Evolutionary conservation across 2,329 filamentous ascomycete species (phyloP).

Genomic region (Penicillium aurantiogriseum): DNA sequence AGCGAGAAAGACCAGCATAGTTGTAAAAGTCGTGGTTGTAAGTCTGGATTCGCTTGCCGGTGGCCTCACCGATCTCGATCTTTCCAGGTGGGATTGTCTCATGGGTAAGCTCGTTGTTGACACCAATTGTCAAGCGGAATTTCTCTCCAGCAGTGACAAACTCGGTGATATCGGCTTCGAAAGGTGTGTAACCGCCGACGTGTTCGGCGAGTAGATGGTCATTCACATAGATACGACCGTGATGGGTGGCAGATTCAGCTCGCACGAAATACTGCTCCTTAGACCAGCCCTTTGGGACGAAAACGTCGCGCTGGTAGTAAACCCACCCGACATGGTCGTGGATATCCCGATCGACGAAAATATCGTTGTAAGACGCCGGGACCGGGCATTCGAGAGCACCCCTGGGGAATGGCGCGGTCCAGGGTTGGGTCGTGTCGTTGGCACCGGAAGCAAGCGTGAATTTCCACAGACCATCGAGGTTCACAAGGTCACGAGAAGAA

Average conservation of each 20-base stretch:
- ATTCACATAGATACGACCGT: slow-evolving; percentile 29
- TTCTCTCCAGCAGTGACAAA: slow-evolving; percentile 20
- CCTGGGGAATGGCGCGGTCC: slow-evolving; percentile 6
- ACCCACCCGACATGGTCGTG: slow-evolving; percentile 34
- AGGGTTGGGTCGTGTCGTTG: slow-evolving; percentile 6
- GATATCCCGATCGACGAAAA: slow-evolving; percentile 16
- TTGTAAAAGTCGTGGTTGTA: slow-evolving; percentile 37
- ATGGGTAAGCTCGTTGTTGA: slow-evolving; percentile 31
- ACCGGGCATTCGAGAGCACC: slow-evolving; percentile 10
- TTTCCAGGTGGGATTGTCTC: slow-evolving; percentile 31
- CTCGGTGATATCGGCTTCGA: slow-evolving; percentile 26
- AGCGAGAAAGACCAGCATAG: slow-evolving; percentile 30
- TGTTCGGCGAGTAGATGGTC: slow-evolving; percentile 27
- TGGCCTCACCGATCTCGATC: slow-evolving; percentile 6
- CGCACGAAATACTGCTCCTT: slow-evolving; percentile 23
- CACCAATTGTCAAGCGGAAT: slow-evolving; percentile 33
- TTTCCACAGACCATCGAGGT: slow-evolving; percentile 17
- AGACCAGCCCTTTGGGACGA: slow-evolving; percentile 22
- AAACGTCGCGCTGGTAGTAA: slow-evolving; percentile 30
- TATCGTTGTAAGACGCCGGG: slow-evolving; percentile 20
- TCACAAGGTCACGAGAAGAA: slow-evolving; percentile 9
- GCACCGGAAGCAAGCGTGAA: slow-evolving; percentile 11
- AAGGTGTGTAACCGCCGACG: slow-evolving; percentile 29
- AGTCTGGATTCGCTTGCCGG: slow-evolving; percentile 21
- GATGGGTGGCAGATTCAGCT: slow-evolving; percentile 30